phyloP scores from a whole-genome alignment of 176 grass and related monocot genomes.

The Zoysia japonica region DNA sequence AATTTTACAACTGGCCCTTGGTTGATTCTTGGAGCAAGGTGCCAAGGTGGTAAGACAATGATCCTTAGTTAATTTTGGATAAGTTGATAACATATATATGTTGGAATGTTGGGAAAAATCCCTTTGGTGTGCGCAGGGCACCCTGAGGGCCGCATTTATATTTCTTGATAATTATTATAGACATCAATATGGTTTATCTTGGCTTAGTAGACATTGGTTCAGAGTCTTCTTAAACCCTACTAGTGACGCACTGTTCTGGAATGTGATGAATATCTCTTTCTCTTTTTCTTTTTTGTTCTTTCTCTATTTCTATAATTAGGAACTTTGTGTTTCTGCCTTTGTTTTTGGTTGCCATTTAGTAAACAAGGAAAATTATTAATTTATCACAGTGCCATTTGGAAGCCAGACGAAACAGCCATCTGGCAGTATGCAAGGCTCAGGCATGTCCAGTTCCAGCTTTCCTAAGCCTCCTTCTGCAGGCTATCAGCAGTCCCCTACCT shows the following conservation, averaged over 20 bases:
- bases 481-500: conserved; percentile 19
- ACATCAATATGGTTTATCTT: background rate
- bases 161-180: background rate
- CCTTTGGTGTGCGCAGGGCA: background rate
- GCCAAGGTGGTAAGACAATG: background rate
- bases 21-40: background rate
- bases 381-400: conserved; percentile 47
- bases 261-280: background rate
- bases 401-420: conserved; percentile 43
- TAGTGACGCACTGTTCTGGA: background rate
- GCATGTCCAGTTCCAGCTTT: conserved; percentile 41
- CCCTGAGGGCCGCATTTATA: background rate
- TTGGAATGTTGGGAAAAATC: background rate
- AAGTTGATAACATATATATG: background rate
- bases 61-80: background rate
- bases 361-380: background rate
- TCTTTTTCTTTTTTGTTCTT: background rate
- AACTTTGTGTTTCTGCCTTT: background rate
- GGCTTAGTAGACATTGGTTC: background rate
- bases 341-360: conserved; percentile 25
- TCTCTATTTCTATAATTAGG: background rate
- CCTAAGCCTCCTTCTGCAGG: conserved; percentile 1
- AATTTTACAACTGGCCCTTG: background rate
- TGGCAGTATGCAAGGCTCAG: conserved; percentile 35
- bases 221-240: background rate